Base-by-base conservation (phyloP, 352 stramenopile species). In the Plasmopara halstedii region DNA sequence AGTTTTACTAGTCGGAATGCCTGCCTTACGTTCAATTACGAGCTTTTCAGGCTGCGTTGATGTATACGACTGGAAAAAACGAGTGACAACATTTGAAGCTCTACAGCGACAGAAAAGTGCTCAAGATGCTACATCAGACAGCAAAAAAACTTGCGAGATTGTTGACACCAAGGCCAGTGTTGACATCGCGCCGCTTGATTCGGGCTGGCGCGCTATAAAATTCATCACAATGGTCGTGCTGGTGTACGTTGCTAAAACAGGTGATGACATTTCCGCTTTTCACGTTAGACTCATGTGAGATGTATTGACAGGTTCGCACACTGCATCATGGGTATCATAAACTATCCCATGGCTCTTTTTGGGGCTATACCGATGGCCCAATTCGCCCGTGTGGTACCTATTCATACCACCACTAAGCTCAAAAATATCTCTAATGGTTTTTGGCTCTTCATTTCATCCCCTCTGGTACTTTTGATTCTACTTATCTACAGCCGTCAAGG, bases 301-400 rank as follows among this genome's bases (percentile, higher is more conserved):
- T 29, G 6, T 2, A 29, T 29, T 2, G 39, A 18, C 42, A 87
- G 76, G 10, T 82, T 70, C 44, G 52, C 69, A 7, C 80, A 89
- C 62, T 84, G 73, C 40, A 68, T 87, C 41, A 43, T 92, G 34
- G 77, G 75, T 2, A 81, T 92, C 18, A 53, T 89, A 26, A 92
- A 92, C 53, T 92, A 88, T 57, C 71, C 80, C 2, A 82, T 92
- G 70, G 78, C 80, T 38, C 53, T 88, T 32, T 78, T 85, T 34
- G 76, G 76, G 29, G 72, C 75, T 0, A 49, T 87, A 23, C 64
- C 66, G 1, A 87, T 76, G 71, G 56, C 69, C 9, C 62, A 75
- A 8, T 88, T 89, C 35, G 55, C 74, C 6, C 67, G 79, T 7
- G 48, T 87, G 8, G 63, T 69, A 14, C 74, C 78, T 23, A 50